Evolutionary conservation across 2,329 filamentous ascomycete species (phyloP).

Genomic region (Ceratocystis eucalypticola): DNA sequence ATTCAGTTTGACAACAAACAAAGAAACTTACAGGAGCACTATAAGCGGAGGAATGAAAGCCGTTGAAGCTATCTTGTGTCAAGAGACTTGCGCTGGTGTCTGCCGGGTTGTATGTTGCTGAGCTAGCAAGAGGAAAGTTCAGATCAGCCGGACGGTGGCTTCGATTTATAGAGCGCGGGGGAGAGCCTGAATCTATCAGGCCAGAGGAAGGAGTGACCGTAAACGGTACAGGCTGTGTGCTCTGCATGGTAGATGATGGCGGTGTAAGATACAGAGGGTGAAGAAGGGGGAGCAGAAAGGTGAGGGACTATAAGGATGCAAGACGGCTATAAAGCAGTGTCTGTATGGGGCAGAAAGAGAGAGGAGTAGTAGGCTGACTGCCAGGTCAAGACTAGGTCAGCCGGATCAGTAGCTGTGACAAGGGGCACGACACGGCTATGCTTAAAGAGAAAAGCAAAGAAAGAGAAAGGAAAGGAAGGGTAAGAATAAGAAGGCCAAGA

Average conservation of each 20-base stretch:
- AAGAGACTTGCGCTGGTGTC: not conserved
- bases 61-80: not conserved
- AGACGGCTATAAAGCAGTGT: not conserved
- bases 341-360: not conserved
- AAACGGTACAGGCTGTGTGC: not conserved
- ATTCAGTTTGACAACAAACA: too few relatives aligned
- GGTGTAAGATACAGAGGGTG: not conserved
- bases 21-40: not conserved
- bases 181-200: not conserved
- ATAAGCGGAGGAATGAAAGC: not conserved
- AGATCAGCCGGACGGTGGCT: not conserved
- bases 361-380: not conserved
- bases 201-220: not conserved
- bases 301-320: not conserved
- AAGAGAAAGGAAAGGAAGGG: not conserved
- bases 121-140: not conserved
- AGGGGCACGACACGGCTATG: not conserved
- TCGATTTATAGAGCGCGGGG: constrained; percentile 1
- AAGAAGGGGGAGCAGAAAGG: not conserved
- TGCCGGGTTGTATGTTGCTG: not conserved
- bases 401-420: not conserved
- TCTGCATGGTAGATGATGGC: not conserved
- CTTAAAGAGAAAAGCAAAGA: not conserved
- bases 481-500: not conserved
- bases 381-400: not conserved